phyloP scores from a whole-genome alignment of 1,284 basidiomycete species.

The Mycena citricolor region DNA sequence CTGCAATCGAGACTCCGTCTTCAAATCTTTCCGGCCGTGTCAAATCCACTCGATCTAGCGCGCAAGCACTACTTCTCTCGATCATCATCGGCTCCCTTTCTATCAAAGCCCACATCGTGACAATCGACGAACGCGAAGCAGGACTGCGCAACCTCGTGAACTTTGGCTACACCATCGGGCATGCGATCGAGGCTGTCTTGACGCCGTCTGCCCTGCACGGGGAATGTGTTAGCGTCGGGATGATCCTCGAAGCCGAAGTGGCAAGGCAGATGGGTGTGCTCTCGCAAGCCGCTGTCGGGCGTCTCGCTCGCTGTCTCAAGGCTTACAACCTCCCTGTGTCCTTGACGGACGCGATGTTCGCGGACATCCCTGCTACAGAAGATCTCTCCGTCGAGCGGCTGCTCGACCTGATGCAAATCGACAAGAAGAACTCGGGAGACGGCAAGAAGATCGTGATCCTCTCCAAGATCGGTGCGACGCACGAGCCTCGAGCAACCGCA shows the following conservation, averaged over 20 bases:
- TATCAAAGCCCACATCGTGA: conserved; percentile 94
- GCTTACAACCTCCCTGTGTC: conserved; percentile 87
- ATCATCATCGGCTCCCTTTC: conserved; percentile 87
- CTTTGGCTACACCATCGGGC: conserved; percentile 95
- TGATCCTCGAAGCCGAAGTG: conserved; percentile 92
- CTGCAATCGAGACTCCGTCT: conserved; percentile 79
- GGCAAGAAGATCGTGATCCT: conserved; percentile 95
- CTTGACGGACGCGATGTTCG: conserved; percentile 73
- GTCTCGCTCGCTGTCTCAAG: conserved; percentile 80
- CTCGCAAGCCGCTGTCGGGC: conserved; percentile 85
- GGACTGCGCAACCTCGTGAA: conserved; percentile 96
- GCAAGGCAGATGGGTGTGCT: conserved; percentile 85
- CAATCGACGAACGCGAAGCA: conserved; percentile 92
- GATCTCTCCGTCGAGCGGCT: conserved; percentile 80
- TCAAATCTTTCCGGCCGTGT: conserved; percentile 60
- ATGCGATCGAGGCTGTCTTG: conserved; percentile 92
- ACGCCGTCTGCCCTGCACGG: conserved; percentile 92
- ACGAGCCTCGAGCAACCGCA: conserved; percentile 88
- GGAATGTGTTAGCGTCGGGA: conserved; percentile 90
- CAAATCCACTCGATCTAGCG: conserved; percentile 65
- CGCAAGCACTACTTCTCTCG: conserved; percentile 77
- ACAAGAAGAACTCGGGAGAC: conserved; percentile 95
- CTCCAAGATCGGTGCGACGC: conserved; percentile 87
- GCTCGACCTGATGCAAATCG: conserved; percentile 90
- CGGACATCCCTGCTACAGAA: conserved; percentile 68